Percentiles rank a stretch among this genome's conserved stretches.
Evolutionary conservation across 1,284 basidiomycete species (phyloP).

Genomic region (Rhodotorula sp.): DNA sequence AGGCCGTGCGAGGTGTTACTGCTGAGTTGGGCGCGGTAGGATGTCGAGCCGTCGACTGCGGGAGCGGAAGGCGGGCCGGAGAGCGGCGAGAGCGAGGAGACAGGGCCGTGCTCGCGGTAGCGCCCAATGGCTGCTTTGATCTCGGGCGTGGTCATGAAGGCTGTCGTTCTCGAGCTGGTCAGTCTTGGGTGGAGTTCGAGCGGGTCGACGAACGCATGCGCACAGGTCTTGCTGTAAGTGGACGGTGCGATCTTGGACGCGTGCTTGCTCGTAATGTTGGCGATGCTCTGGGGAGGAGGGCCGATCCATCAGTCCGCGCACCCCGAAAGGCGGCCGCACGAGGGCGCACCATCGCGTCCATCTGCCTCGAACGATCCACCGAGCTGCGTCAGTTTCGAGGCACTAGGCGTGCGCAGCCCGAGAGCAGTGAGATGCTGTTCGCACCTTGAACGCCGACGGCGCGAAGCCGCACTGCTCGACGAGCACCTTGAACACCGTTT

Average conservation of each 20-base stretch:
- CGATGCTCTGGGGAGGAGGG: constrained; percentile 3
- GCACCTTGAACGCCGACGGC: constrained; percentile 10
- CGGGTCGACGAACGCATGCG: background rate
- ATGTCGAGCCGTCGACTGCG: background rate
- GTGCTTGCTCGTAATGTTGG: constrained; percentile 6
- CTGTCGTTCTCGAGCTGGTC: background rate
- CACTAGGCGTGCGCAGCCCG: no score
- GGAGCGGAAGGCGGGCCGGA: constrained; percentile 1
- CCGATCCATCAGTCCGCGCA: background rate
- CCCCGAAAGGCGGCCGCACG: background rate
- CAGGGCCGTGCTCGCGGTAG: background rate
- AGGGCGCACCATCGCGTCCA: background rate
- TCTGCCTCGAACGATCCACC: background rate
- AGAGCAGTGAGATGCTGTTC: background rate
- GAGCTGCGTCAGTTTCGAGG: no score
- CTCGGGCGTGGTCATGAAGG: constrained; percentile 4
- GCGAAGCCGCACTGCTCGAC: constrained; percentile 12
- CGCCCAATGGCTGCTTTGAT: background rate
- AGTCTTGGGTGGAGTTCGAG: background rate
- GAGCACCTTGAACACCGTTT: constrained; percentile 1
- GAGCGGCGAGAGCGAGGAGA: background rate
- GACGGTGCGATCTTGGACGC: constrained; percentile 9
- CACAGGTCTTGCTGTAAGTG: background rate
- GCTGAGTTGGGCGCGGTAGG: background rate
- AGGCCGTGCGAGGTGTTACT: no score